Conservation (phyloP, 1,139 yeast genomes). For the Geotrichum bryndzae region DNA sequence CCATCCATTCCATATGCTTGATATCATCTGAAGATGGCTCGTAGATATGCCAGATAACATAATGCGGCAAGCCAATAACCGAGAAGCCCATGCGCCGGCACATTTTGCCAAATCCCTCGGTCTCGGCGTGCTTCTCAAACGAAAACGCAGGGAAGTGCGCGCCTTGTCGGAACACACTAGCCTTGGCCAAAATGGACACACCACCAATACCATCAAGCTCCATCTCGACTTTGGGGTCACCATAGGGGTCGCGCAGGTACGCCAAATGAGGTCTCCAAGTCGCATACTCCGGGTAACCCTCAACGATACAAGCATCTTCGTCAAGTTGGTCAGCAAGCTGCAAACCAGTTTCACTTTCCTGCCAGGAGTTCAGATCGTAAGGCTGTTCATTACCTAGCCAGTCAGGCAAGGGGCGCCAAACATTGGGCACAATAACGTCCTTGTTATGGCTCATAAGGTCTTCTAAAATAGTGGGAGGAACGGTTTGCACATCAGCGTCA, state of each 20-base stretch:
- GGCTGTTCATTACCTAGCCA: conserved; percentile 89
- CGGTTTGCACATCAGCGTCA: conserved; percentile 64
- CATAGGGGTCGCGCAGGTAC: conserved; percentile 76
- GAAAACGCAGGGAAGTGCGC: conserved; percentile 88
- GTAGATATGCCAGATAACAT: conserved; percentile 87
- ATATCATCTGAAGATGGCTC: conserved; percentile 84
- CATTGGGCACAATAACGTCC: conserved; percentile 77
- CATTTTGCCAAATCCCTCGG: conserved; percentile 88
- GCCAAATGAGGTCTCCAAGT: conserved; percentile 93
- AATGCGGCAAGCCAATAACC: conserved; percentile 82
- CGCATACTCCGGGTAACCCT: conserved; percentile 86
- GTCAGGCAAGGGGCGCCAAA: conserved; percentile 88
- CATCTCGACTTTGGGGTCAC: conserved; percentile 82
- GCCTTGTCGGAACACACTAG: conserved; percentile 72
- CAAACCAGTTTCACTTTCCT: conserved; percentile 76
- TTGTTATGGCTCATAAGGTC: conserved; percentile 60
- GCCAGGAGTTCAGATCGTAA: conserved; percentile 87
- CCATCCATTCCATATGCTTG: conserved; percentile 97
- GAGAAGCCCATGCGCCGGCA: conserved; percentile 74
- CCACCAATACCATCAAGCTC: conserved; percentile 90
- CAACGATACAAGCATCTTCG: conserved; percentile 87
- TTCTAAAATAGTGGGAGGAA: conserved; percentile 55
- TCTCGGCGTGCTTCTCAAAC: conserved; percentile 85
- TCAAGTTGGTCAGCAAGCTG: conserved; percentile 70
- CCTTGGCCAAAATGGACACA: conserved; percentile 75